These are phyloP conservation scores for Kregervanrija fluxuum DNA, from an alignment of 805 yeast species.

Conservation along the genomic window DNA sequence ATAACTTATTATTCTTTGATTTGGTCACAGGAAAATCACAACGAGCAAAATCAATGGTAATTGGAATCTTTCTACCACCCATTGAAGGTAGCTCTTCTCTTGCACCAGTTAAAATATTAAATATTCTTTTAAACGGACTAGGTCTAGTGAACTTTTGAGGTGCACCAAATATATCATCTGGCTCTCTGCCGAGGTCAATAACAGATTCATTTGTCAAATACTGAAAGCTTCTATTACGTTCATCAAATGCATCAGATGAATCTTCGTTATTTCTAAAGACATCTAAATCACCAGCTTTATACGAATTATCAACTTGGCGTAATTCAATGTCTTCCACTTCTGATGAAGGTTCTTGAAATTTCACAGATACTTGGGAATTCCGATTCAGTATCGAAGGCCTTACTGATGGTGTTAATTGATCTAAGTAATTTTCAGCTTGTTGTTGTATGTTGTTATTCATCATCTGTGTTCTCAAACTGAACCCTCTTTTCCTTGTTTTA, in stretches of 20 bases:
- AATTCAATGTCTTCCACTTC: constrained; percentile 27
- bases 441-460: constrained; percentile 36
- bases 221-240: no score
- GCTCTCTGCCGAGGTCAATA: constrained; percentile 21
- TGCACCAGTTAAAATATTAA: constrained; percentile 34
- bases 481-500: constrained; percentile 50
- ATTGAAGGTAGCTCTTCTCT: constrained; percentile 44
- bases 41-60: constrained; percentile 37
- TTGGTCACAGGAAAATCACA: constrained; percentile 24
- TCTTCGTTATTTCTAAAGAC: constrained; percentile 12
- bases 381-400: not conserved
- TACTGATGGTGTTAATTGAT: constrained; percentile 2
- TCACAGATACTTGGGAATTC: constrained; percentile 1
- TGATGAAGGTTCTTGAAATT: constrained; percentile 7
- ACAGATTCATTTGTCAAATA: constrained; percentile 15
- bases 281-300: constrained; percentile 19
- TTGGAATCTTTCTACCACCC: constrained; percentile 73
- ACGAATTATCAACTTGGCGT: constrained; percentile 24
- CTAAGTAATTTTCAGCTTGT: constrained; percentile 15
- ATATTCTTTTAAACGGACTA: not conserved
- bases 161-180: constrained; percentile 24
- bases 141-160: not conserved
- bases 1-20: constrained; percentile 21
- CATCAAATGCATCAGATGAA: not conserved
- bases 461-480: constrained; percentile 59